Conservation (phyloP, 2,329 filamentous ascomycete species). For the Parafenestella ontariensis region DNA sequence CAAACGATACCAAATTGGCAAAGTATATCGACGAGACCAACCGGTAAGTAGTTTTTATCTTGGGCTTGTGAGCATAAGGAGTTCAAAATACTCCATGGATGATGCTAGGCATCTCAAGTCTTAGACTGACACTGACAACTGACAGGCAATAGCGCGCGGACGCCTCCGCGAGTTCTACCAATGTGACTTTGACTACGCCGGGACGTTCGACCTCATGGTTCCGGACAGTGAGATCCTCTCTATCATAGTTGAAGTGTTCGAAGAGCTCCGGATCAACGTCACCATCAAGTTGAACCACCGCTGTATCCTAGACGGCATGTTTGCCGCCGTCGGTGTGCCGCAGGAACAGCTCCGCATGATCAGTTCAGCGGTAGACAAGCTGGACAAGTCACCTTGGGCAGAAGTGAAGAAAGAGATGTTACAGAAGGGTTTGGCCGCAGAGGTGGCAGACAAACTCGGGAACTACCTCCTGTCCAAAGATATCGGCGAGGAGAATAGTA, state of each 20-base stretch:
- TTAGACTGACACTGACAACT: background rate
- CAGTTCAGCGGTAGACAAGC: slow-evolving; percentile 88
- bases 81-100: background rate
- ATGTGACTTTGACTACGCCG: slow-evolving; percentile 94
- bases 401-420: slow-evolving; percentile 91
- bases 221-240: slow-evolving; percentile 85
- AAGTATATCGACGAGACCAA: slow-evolving; percentile 82
- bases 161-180: slow-evolving; percentile 95
- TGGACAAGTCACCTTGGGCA: slow-evolving; percentile 86
- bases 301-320: slow-evolving; percentile 87
- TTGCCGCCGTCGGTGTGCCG: slow-evolving; percentile 85
- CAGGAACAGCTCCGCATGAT: slow-evolving; percentile 83
- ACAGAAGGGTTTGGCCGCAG: slow-evolving; percentile 77
- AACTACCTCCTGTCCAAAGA: slow-evolving; percentile 69
- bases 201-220: slow-evolving; percentile 84
- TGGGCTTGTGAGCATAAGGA: background rate
- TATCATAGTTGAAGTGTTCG: slow-evolving; percentile 82
- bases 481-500: slow-evolving; percentile 67
- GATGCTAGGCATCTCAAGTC: background rate
- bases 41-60: slow-evolving; percentile 47
- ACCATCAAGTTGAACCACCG: slow-evolving; percentile 92
- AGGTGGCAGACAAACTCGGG: slow-evolving; percentile 84
- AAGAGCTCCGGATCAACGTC: slow-evolving; percentile 73
- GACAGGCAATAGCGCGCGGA: slow-evolving; percentile 73
- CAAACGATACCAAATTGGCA: slow-evolving; percentile 92